phyloP scores from a whole-genome alignment of 2,329 filamentous ascomycete genomes.

The Xylariaceae sp. region DNA sequence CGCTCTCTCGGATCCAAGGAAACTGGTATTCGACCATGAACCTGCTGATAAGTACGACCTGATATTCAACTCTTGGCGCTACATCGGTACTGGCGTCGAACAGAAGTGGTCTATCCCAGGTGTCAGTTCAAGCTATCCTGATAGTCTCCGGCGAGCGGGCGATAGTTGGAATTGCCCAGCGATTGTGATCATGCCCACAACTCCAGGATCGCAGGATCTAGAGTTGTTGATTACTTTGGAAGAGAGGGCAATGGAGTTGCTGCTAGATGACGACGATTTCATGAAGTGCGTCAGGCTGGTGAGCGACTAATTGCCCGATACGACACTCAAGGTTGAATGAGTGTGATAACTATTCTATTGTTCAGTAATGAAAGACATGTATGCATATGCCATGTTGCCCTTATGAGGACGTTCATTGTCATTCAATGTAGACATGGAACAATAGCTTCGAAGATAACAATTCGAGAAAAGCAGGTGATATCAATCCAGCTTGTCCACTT shows the following conservation, averaged over 20 bases:
- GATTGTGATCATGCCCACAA: constrained; percentile 2
- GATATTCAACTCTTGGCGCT: constrained; percentile 9
- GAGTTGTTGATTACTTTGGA: constrained; percentile 8
- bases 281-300: neutral
- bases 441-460: too few relatives aligned
- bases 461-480: too few relatives aligned
- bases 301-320: too few relatives aligned
- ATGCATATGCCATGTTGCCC: too few relatives aligned
- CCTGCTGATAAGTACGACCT: neutral
- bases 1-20: neutral
- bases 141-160: neutral
- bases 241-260: constrained; percentile 1
- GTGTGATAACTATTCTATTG: too few relatives aligned
- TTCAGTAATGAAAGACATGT: too few relatives aligned
- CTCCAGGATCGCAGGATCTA: neutral
- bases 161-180: constrained; percentile 2
- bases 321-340: too few relatives aligned
- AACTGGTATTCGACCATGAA: neutral
- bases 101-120: constrained; percentile 3
- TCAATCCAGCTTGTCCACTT: too few relatives aligned
- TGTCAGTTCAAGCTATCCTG: neutral
- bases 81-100: constrained; percentile 2
- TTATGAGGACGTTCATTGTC: too few relatives aligned
- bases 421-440: too few relatives aligned
- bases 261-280: constrained; percentile 1